These are phyloP conservation scores for Auricularia heimuer DNA, from an alignment of 768 basidiomycete species.

Conservation along the genomic window DNA sequence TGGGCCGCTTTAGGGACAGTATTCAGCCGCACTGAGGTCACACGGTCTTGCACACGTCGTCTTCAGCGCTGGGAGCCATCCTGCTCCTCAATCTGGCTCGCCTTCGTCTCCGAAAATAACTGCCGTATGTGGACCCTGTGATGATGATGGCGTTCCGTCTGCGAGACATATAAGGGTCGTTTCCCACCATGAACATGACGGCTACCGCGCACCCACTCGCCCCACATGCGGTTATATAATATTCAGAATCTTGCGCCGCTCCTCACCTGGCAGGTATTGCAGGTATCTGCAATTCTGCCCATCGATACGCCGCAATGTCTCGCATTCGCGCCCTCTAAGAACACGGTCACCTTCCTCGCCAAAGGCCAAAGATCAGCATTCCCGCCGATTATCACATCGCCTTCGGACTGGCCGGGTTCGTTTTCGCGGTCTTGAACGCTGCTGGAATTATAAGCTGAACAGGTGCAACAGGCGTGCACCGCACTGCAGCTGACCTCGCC, in stretches of 20 bases:
- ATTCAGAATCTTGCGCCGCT: not conserved
- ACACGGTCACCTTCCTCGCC: not conserved
- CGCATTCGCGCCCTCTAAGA: not conserved
- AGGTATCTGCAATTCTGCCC: not conserved
- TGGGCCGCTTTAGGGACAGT: not conserved
- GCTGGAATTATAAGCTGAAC: too few relatives aligned
- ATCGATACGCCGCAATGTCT: not conserved
- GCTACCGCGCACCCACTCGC: not conserved
- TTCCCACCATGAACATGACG: not conserved
- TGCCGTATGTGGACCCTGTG: not conserved
- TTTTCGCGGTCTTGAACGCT: not conserved
- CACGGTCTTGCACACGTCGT: not conserved
- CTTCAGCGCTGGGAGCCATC: not conserved
- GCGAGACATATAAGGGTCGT: too few relatives aligned
- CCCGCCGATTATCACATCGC: conserved; percentile 31
- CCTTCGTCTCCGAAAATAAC: not conserved
- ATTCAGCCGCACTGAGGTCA: not conserved
- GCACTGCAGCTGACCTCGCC: conserved; percentile 50
- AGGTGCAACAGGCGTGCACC: conserved; percentile 37
- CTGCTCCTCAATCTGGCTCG: not conserved
- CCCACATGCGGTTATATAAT: not conserved
- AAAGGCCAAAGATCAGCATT: not conserved
- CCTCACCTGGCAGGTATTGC: not conserved
- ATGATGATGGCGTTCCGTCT: too few relatives aligned
- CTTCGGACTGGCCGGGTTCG: conserved; percentile 40